Evolutionary conservation across 192 early-diverging fungal species (phyloP).

Genomic region (Backusella mclennaniae): DNA sequence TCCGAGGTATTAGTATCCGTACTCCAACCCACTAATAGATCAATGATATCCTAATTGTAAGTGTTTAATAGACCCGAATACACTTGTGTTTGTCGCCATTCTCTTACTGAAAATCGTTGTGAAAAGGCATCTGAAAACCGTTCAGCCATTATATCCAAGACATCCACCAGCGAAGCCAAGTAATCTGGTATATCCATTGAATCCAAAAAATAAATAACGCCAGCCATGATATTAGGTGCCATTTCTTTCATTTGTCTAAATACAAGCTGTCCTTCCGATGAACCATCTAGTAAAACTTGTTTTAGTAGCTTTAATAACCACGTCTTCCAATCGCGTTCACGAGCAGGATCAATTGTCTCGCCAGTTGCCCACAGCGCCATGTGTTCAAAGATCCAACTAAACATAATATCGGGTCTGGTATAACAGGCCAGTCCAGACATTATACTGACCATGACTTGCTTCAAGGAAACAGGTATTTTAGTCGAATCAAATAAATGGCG

Average conservation of each 20-base stretch:
- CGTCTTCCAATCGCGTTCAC: conserved; percentile 19
- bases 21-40: conserved; percentile 71
- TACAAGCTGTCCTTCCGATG: not conserved
- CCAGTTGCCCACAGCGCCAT: not conserved
- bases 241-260: conserved; percentile 8
- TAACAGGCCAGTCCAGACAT: conserved; percentile 14
- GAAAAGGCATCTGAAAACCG: conserved; percentile 5
- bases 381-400: conserved; percentile 20
- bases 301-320: conserved; percentile 19
- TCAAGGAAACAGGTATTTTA: conserved; percentile 11
- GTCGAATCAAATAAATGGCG: not conserved
- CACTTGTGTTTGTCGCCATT: not conserved
- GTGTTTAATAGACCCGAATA: not conserved
- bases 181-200: conserved; percentile 23
- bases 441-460: conserved; percentile 4
- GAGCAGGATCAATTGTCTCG: not conserved
- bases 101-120: conserved; percentile 20
- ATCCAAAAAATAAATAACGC: conserved; percentile 26
- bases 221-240: conserved; percentile 15
- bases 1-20: conserved; percentile 51
- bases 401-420: conserved; percentile 12
- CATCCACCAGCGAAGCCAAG: conserved; percentile 12
- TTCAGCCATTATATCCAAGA: conserved; percentile 3
- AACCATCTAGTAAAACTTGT: conserved; percentile 5
- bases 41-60: conserved; percentile 48